Conservation (phyloP, 2,329 filamentous ascomycete genomes). For the Chaetomium strumarium region DNA sequence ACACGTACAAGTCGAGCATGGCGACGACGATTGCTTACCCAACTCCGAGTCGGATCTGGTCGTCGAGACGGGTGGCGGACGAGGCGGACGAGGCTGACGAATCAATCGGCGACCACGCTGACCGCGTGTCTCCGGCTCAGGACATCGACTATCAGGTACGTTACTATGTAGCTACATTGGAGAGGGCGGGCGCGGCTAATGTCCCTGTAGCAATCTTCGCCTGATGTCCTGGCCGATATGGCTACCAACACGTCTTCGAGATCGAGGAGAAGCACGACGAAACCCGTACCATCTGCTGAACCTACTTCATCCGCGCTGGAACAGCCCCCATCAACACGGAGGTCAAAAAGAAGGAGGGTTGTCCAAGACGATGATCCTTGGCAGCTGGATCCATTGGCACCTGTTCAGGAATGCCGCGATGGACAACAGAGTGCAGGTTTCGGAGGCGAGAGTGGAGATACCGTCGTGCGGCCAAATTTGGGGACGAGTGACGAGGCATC, state of each 20-base stretch:
- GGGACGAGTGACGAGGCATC: background rate
- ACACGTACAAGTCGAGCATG: conserved; percentile 28
- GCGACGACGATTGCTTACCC: conserved; percentile 32
- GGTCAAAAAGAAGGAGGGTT: conserved; percentile 12
- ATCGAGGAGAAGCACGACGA: conserved; percentile 10
- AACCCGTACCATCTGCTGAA: background rate
- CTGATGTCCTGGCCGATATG: conserved; percentile 25
- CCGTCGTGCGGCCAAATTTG: background rate
- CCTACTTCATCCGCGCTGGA: background rate
- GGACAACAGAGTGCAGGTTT: background rate
- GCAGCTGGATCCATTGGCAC: background rate
- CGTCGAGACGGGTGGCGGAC: conserved; percentile 14
- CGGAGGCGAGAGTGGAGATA: background rate
- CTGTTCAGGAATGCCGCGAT: background rate
- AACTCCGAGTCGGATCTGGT: conserved; percentile 31
- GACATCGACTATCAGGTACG: conserved; percentile 3
- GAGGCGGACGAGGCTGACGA: background rate
- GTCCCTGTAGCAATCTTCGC: conserved; percentile 22
- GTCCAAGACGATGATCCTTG: conserved; percentile 5
- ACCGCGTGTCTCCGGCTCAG: background rate
- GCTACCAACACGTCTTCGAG: background rate
- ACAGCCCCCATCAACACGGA: conserved; percentile 7
- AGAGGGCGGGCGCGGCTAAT: background rate
- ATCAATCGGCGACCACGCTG: background rate
- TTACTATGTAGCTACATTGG: background rate